Conservation (phyloP, 768 basidiomycete species). For the Podaxis mareebaensis region DNA sequence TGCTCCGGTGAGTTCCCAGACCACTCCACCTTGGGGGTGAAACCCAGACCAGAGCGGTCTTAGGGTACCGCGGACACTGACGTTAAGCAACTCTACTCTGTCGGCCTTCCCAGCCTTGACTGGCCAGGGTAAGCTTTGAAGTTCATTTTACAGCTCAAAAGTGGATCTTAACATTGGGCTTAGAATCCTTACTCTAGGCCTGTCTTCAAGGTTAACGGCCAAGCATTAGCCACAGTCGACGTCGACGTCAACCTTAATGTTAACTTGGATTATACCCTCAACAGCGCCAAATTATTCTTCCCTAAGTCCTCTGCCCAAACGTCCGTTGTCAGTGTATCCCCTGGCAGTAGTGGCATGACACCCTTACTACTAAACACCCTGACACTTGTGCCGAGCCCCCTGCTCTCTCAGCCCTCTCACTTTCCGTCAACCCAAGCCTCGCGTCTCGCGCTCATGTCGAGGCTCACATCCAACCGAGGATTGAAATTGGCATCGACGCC, state of each 20-base stretch:
- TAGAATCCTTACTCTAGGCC: constrained; percentile 42
- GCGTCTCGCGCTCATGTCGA: constrained; percentile 39
- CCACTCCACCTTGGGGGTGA: neutral
- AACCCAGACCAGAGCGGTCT: neutral
- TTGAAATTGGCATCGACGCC: constrained; percentile 45
- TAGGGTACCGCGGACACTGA: neutral
- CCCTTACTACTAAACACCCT: neutral
- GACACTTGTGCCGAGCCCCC: neutral
- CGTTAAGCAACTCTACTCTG: neutral
- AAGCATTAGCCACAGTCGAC: constrained; percentile 30
- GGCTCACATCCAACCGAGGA: constrained; percentile 48
- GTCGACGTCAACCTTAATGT: constrained; percentile 33
- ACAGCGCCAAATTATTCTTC: constrained; percentile 37
- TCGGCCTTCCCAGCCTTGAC: constrained; percentile 5
- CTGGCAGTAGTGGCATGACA: constrained; percentile 42
- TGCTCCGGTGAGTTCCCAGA: neutral
- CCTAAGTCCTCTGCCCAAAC: constrained; percentile 20
- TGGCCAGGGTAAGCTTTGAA: constrained; percentile 3
- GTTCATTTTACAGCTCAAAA: neutral
- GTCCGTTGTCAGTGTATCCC: constrained; percentile 28
- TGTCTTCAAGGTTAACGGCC: constrained; percentile 35
- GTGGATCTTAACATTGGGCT: neutral
- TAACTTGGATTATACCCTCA: constrained; percentile 32
- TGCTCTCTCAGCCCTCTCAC: constrained; percentile 32
- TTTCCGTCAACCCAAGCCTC: constrained; percentile 40